These are phyloP conservation scores for Pythium dissimile DNA, from an alignment of 352 stramenopile species.

Conservation along the genomic window DNA sequence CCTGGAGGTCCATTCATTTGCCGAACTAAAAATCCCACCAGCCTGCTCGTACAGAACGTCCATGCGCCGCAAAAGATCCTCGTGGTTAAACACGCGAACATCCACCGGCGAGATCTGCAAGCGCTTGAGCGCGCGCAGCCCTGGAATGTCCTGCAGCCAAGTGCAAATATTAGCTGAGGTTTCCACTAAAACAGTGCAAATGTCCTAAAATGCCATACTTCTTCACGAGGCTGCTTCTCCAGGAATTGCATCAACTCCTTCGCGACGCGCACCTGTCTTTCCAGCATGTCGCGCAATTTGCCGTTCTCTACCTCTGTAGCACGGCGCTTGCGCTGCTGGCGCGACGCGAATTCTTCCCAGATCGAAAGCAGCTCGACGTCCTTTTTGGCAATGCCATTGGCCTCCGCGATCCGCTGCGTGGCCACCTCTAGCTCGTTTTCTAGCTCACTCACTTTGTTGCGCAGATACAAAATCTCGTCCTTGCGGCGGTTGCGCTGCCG, in stretches of 20 bases:
- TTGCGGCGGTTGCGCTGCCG: constrained; percentile 30
- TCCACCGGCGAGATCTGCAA: neutral
- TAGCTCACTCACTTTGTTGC: constrained; percentile 14
- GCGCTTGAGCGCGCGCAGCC: neutral
- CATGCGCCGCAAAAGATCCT: constrained; percentile 2
- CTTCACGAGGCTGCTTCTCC: neutral
- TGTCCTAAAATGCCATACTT: constrained; percentile 4
- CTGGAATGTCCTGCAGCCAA: constrained; percentile 4
- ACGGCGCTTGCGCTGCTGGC: constrained; percentile 8
- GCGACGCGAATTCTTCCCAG: constrained; percentile 11
- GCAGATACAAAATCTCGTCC: constrained; percentile 63
- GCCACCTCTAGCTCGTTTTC: neutral
- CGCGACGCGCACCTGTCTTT: constrained; percentile 52
- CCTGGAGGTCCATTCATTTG: neutral
- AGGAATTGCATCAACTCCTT: constrained; percentile 1
- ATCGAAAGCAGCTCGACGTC: constrained; percentile 28
- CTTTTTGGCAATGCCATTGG: constrained; percentile 16
- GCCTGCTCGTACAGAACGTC: neutral
- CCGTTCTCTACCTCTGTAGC: constrained; percentile 48
- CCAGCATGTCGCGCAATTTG: constrained; percentile 41
- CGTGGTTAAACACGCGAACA: neutral
- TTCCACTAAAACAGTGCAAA: neutral
- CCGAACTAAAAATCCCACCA: neutral
- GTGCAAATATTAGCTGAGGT: too few relatives aligned
- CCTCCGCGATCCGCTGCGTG: constrained; percentile 1